Conservation (phyloP, 495 filamentous ascomycete species). For the Penicillium robsamsonii region DNA sequence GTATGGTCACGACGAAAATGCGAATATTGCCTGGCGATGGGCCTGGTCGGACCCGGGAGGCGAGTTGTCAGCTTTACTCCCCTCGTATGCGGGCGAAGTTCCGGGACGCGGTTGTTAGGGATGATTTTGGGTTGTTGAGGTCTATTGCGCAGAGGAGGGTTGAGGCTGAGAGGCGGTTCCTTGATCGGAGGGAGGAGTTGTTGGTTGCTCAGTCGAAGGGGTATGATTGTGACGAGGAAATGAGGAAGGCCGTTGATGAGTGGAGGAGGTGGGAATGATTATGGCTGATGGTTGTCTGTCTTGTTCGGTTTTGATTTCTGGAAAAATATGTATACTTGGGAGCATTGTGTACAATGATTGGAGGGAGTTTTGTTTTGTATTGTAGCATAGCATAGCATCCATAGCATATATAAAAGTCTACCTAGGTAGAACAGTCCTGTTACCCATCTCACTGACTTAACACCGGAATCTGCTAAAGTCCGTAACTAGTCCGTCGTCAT, state of each 20-base stretch:
- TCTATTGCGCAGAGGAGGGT: conserved; percentile 37
- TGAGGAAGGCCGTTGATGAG: conserved; percentile 47
- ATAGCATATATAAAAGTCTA: background rate
- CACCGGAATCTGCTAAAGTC: too few relatives aligned
- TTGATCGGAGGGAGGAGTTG: conserved; percentile 42
- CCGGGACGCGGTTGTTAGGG: conserved; percentile 52
- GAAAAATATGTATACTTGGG: conserved; percentile 6
- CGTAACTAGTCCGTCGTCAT: too few relatives aligned
- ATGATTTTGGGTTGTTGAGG: conserved; percentile 54
- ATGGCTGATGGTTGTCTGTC: background rate
- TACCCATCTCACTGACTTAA: background rate
- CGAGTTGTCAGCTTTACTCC: conserved; percentile 73
- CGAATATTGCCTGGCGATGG: conserved; percentile 46
- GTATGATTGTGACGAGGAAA: conserved; percentile 48
- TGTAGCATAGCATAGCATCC: conserved; percentile 13
- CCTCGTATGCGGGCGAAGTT: conserved; percentile 69
- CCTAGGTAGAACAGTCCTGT: background rate
- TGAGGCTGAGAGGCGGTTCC: conserved; percentile 46
- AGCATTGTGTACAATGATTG: conserved; percentile 12
- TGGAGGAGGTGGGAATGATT: conserved; percentile 57
- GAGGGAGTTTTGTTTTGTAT: conserved; percentile 1
- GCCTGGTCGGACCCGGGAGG: conserved; percentile 46
- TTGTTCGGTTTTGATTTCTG: conserved; percentile 2
- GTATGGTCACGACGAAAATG: conserved; percentile 50
- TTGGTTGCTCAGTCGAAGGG: conserved; percentile 43